Evolutionary conservation across 345 rosid species (phyloP).

Genomic region (Streptanthus diversifolius): DNA sequence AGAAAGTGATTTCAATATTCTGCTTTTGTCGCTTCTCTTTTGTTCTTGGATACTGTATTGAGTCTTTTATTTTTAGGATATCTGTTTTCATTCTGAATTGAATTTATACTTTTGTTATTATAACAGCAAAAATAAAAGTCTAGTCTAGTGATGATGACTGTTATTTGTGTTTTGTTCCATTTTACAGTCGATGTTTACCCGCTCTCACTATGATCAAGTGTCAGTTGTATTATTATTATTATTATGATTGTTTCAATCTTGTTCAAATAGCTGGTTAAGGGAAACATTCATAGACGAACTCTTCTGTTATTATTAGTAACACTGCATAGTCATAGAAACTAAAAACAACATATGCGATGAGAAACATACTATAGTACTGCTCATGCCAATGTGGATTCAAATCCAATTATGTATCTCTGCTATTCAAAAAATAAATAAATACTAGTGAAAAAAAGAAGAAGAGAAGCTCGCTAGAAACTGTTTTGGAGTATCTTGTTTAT

Average conservation of each 20-base stretch:
- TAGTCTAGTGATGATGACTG: background rate
- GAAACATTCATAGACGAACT: no score
- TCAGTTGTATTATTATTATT: no score
- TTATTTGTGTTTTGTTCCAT: background rate
- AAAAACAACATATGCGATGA: no score
- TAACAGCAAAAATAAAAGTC: constrained; percentile 15
- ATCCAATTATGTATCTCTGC: background rate
- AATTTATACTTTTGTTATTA: background rate
- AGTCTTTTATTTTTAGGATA: constrained; percentile 22
- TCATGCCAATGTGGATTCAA: no score
- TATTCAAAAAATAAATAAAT: background rate
- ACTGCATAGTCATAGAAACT: background rate
- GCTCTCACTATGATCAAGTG: background rate
- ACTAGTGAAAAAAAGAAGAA: background rate
- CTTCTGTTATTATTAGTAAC: no score
- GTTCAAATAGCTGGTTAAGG: no score
- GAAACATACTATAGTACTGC: no score
- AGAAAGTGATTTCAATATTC: background rate
- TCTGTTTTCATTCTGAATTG: constrained; percentile 11
- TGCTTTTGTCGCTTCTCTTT: background rate
- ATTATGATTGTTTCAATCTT: no score
- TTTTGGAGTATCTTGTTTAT: no score
- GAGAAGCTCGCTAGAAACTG: no score
- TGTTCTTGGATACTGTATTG: constrained; percentile 9
- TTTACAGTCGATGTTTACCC: background rate